Evolutionary conservation across 177 flowering plant species (phyloP), one percentile per base, ranked within the genome.

Genomic region (Vitis hybrid): DNA sequence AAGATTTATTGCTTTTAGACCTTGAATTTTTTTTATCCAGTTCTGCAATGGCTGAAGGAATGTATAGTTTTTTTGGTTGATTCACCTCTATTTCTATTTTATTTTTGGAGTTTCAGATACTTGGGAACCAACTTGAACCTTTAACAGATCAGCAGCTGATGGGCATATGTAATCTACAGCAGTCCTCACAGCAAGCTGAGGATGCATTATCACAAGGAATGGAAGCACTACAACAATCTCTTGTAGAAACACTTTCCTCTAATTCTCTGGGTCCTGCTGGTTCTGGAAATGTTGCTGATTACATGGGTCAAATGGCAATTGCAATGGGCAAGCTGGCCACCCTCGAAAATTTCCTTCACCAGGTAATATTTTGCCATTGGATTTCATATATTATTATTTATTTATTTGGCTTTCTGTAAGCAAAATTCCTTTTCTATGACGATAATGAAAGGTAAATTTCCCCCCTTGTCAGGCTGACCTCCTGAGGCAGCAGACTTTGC

Each of bases 161-260:
- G 82, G 93, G 93, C 57, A 78, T 92, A 55, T 89, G 92, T 72
- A 92, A 92, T 78, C 82, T 94, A 59, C 98, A 90, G 77, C 97
- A 90, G 70, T 92, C 97, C 26, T 88, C 93, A 15, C 94, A 89
- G 68, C 93, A 92, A 76, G 97, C 95, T 20, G 98, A 94, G 79
- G 98, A 94, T 75, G 97, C 98, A 18, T 73, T 94, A 65, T 89
- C 98, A 0, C 96, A 92, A 76, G 98, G 98, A 26, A 87, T 94
- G 97, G 98, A 94, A 81, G 97, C 95, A 15, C 71, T 92, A 78
- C 98, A 94, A 66, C 97, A 90, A 67, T 85, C 93, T 48, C 88
- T 94, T 22, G 78, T 85, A 16, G 94, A 92, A 22, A 89, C 91
- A 7, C 82, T 94, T 57, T 87, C 97, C 2, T 76, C 92, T 20